These are phyloP conservation scores for Lyophyllum decastes DNA, from an alignment of 768 basidiomycete genomes.

Conservation along the genomic window DNA sequence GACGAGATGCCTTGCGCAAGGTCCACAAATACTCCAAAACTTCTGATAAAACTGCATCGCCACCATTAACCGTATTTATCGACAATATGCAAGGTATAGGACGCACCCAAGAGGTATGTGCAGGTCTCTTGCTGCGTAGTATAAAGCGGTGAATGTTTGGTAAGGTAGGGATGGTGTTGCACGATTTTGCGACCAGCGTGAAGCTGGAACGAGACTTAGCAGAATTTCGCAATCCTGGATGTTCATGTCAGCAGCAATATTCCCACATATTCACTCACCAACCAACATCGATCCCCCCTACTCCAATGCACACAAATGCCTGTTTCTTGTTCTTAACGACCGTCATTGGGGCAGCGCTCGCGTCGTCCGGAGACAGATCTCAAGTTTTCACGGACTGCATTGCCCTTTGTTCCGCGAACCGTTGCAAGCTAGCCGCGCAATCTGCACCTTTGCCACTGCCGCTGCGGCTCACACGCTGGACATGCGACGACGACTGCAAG, in stretches of 20 bases:
- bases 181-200: neutral
- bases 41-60: neutral
- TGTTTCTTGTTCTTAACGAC: constrained; percentile 4
- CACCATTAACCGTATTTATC: neutral
- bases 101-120: neutral
- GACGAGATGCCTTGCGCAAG: neutral
- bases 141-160: neutral
- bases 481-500: constrained; percentile 84
- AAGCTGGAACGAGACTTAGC: neutral
- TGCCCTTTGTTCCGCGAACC: constrained; percentile 37
- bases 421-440: constrained; percentile 39
- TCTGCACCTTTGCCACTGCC: constrained; percentile 43
- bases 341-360: constrained; percentile 20
- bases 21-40: neutral
- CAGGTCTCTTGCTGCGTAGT: neutral
- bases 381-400: constrained; percentile 56
- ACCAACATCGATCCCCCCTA: neutral
- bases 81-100: neutral
- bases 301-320: constrained; percentile 5
- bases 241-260: neutral
- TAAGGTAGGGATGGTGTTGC: neutral
- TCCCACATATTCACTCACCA: constrained; percentile 1
- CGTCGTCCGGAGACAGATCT: constrained; percentile 68
- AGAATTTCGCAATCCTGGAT: neutral
- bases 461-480: constrained; percentile 78